A percentile compares a stretch with the other conserved stretches of the same genome.
Conservation (phyloP, 176 grass and related monocot genomes). For the Puccinellia tenuiflora region DNA sequence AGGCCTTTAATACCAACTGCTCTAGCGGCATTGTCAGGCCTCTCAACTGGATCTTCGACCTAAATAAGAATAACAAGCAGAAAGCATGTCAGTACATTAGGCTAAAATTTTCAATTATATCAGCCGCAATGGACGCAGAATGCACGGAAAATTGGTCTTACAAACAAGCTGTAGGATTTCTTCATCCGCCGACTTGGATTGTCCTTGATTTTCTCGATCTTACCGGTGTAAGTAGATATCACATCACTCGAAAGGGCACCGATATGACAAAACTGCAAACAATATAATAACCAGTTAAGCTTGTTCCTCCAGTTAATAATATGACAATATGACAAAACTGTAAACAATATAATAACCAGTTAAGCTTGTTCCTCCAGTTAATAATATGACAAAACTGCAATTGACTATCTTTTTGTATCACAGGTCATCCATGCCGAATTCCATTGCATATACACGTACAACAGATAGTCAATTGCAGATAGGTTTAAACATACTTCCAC, state of each 20-base stretch:
- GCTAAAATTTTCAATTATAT: slow-evolving; percentile 9
- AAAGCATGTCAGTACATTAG: slow-evolving; percentile 5
- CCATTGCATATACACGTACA: neutral
- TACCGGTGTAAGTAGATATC: slow-evolving; percentile 67
- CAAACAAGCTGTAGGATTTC: slow-evolving; percentile 54
- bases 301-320: neutral
- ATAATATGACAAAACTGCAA: too few species aligned
- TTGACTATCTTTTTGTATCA: too few species aligned
- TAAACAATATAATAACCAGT: neutral
- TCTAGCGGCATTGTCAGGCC: slow-evolving; percentile 65
- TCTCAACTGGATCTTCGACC: slow-evolving; percentile 77
- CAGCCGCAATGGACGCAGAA: slow-evolving; percentile 1
- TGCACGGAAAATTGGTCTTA: slow-evolving; percentile 32
- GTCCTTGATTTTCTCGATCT: slow-evolving; percentile 34
- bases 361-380: neutral
- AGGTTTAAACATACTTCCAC: neutral
- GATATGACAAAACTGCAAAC: slow-evolving; percentile 50
- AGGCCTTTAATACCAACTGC: slow-evolving; percentile 42
- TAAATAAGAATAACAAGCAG: slow-evolving; percentile 30
- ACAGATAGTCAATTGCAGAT: neutral
- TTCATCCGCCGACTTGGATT: slow-evolving; percentile 22
- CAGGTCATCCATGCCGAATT: neutral
- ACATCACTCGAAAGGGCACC: slow-evolving; percentile 31
- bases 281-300: neutral
- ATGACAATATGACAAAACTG: slow-evolving; percentile 65